Percentiles rank a stretch among this genome's conserved stretches.
phyloP scores from a whole-genome alignment of 1,284 basidiomycete species.

The Boletus smithii region DNA sequence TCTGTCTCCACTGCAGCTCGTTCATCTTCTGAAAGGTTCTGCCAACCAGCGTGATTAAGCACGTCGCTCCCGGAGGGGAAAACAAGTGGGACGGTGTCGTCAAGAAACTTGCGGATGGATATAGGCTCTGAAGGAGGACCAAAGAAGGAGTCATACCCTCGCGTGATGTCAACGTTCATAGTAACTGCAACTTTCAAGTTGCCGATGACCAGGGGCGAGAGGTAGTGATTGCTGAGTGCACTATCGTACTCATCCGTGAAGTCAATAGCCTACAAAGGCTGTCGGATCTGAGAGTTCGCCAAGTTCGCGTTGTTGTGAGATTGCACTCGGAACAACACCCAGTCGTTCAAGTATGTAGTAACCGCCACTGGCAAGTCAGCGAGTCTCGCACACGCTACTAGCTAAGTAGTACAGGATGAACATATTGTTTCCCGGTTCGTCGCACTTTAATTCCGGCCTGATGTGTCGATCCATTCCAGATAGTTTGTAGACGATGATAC shows the following conservation, averaged over 20 bases:
- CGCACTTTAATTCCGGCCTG: slow-evolving; percentile 1
- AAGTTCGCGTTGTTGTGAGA: too few relatives aligned
- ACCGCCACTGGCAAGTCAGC: too few relatives aligned
- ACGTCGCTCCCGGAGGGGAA: slow-evolving; percentile 11
- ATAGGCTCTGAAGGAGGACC: slow-evolving; percentile 55
- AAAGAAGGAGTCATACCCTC: slow-evolving; percentile 38
- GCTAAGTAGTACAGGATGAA: too few relatives aligned
- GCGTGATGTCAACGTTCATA: slow-evolving; percentile 27
- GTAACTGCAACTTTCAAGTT: background rate
- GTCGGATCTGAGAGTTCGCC: too few relatives aligned
- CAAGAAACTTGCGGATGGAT: slow-evolving; percentile 42
- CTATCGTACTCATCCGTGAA: too few relatives aligned
- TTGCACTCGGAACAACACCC: too few relatives aligned
- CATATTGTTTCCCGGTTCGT: too few relatives aligned
- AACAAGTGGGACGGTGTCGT: slow-evolving; percentile 22
- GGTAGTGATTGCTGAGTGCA: too few relatives aligned
- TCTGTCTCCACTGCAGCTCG: slow-evolving; percentile 36
- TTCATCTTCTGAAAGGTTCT: slow-evolving; percentile 26
- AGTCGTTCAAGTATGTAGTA: too few relatives aligned
- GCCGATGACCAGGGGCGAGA: too few relatives aligned
- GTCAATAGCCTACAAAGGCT: too few relatives aligned
- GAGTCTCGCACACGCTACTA: too few relatives aligned
- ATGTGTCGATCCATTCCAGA: slow-evolving; percentile 22
- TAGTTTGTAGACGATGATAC: slow-evolving; percentile 31
- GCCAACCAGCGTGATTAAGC: slow-evolving; percentile 25